Evolutionary conservation across 106 monocot species (phyloP).

Genomic region (Iris macrosiphon): DNA sequence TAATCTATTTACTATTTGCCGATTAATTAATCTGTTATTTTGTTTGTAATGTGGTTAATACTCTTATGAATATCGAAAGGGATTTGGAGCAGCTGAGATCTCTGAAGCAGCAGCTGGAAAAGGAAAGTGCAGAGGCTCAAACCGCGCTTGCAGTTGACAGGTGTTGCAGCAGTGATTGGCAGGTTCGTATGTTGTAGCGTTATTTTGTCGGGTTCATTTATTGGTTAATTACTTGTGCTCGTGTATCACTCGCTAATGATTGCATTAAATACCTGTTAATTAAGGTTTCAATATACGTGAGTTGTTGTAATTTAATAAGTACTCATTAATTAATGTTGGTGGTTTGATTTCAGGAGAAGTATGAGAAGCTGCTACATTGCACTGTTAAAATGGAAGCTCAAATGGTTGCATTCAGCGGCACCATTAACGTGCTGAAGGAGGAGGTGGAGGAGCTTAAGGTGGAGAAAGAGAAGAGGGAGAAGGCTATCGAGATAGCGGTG

Average conservation of each 20-base stretch:
- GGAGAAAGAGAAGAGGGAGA: constrained; percentile 18
- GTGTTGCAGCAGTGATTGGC: neutral
- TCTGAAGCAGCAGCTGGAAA: constrained; percentile 24
- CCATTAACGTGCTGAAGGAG: constrained; percentile 36
- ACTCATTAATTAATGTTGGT: too few relatives aligned
- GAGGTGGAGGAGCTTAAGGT: constrained; percentile 37
- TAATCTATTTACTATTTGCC: constrained; percentile 2
- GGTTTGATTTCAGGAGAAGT: constrained; percentile 16
- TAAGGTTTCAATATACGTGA: too few relatives aligned
- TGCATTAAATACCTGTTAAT: too few relatives aligned
- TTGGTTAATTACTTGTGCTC: too few relatives aligned
- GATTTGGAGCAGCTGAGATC: constrained; percentile 38
- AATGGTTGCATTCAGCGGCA: too few relatives aligned
- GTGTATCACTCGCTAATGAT: too few relatives aligned
- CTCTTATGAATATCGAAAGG: constrained; percentile 22
- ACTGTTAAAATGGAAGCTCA: too few relatives aligned
- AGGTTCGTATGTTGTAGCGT: too few relatives aligned
- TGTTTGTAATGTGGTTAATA: neutral
- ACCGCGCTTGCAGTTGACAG: constrained; percentile 1
- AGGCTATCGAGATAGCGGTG: constrained; percentile 1
- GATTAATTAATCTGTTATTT: neutral
- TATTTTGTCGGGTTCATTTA: too few relatives aligned
- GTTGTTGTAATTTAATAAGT: too few relatives aligned
- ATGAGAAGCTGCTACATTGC: constrained; percentile 2
- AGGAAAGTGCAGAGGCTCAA: constrained; percentile 6